Base-by-base conservation (phyloP, 495 filamentous ascomycete genomes). In the Xylaria scruposa region DNA sequence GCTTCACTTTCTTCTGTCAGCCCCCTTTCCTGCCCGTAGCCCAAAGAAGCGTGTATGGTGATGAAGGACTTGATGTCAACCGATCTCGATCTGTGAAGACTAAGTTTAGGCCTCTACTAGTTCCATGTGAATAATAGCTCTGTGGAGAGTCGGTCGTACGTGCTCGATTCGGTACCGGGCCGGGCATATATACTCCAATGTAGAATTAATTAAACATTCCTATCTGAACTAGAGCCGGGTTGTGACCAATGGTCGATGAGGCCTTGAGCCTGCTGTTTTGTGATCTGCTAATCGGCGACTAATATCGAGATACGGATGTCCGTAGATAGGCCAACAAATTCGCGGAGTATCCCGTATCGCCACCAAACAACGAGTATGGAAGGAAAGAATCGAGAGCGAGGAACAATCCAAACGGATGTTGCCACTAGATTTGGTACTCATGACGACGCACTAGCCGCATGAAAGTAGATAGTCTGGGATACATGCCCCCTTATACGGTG, bases 1-100 rank as follows among this genome's bases (percentile, higher is more conserved):
- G 58, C 58, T 60, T 60, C 38, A 8, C 58, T 29, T 60, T 60
- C 58, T 38, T 60, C 33, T 38, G 58, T 60, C 58, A 60, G 46
- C 47, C 46, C 40, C 63, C 46, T 53, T 51, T 67, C 26, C 31
- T 26, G 26, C 47, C 63, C 12, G 38, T 60, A 1, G 62, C 40
- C n/a, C 26, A 29, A 33, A 19, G 63, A 24, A 15, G 31, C 10
- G 4, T 51, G 10, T 31, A 49, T 49, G 1, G 17, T 44, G 15
- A 49, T 49, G 26, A 8, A 65, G 42, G 60, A 24, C 60, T 36
- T 36, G 19, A 60, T 38, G 19, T 33, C 58, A 56, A 67, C 24
- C 63, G 9, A 53, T 38, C 8, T 51, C 63, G 9, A 53, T 38
- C 8, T 36, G 26, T 31, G n/a, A 51, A 31, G 7, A 24, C 40